phyloP scores from a whole-genome alignment of 345 rosid species.

The Melaleuca alternifolia region DNA sequence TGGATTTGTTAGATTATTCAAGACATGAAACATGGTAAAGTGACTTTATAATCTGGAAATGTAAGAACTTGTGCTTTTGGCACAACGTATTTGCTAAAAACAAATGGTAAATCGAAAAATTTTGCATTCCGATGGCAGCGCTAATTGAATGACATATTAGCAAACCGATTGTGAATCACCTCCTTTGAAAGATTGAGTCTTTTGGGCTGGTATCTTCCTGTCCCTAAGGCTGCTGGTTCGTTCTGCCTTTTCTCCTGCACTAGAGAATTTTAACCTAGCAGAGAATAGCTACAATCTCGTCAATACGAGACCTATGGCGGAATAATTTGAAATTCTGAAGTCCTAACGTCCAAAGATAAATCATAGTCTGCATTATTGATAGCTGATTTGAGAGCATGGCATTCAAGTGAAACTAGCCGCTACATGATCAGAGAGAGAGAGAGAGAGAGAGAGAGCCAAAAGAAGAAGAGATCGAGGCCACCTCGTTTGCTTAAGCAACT shows the following conservation, averaged over 20 bases:
- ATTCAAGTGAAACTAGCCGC: background rate
- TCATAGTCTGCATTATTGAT: background rate
- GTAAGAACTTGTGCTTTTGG: background rate
- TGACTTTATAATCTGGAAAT: background rate
- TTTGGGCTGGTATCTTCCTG: slow-evolving; percentile 12
- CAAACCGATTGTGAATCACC: slow-evolving; percentile 2
- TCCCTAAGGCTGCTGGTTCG: slow-evolving; percentile 10
- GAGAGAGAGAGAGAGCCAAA: background rate
- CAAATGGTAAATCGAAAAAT: background rate
- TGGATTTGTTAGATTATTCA: background rate
- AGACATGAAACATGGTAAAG: background rate
- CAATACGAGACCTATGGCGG: background rate
- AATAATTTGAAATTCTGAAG: background rate
- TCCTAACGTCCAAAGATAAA: background rate
- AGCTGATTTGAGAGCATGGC: background rate
- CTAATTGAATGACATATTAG: background rate
- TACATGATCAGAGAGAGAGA: background rate
- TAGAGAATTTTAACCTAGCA: slow-evolving; percentile 19
- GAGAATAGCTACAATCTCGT: background rate
- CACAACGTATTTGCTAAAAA: background rate
- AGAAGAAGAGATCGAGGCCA: background rate
- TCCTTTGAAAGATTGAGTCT: slow-evolving; percentile 27
- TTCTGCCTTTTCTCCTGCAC: slow-evolving; percentile 4
- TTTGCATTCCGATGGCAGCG: background rate
- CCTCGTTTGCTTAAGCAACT: slow-evolving; percentile 27